Evolutionary conservation across 169 alveolate genomes (phyloP).

Genomic region (Cryptosporidium ubiquitum): DNA sequence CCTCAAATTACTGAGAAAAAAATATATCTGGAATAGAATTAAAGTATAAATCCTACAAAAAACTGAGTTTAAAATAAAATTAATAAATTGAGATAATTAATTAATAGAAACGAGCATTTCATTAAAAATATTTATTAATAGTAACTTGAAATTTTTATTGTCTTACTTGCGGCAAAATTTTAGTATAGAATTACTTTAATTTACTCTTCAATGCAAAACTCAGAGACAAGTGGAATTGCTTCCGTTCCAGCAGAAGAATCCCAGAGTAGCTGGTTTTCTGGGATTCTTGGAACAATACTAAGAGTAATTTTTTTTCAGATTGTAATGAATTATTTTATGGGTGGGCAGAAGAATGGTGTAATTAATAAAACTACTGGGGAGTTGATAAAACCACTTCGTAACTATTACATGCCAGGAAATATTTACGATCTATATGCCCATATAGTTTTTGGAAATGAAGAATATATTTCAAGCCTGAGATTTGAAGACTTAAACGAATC

Average conservation of each 20-base stretch:
- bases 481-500: slow-evolving; percentile 72
- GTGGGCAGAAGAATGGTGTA: slow-evolving; percentile 75
- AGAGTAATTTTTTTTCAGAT: slow-evolving; percentile 78
- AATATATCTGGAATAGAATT: no score
- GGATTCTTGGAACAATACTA: slow-evolving; percentile 56
- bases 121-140: no score
- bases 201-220: not conserved
- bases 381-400: slow-evolving; percentile 43
- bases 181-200: not conserved
- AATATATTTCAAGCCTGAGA: slow-evolving; percentile 63
- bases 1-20: no score
- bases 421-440: slow-evolving; percentile 76
- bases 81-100: no score
- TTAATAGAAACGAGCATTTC: no score
- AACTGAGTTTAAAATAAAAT: no score
- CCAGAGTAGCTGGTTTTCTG: slow-evolving; percentile 62
- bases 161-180: slow-evolving; percentile 5
- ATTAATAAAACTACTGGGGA: slow-evolving; percentile 46
- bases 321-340: slow-evolving; percentile 78
- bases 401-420: slow-evolving; percentile 76
- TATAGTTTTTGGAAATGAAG: slow-evolving; percentile 76
- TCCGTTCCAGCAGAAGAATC: not conserved
- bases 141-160: not conserved
- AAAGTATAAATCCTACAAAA: no score
- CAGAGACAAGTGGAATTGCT: not conserved